Evolutionary conservation across 2,329 filamentous ascomycete genomes (phyloP), one percentile per base, ranked within the genome.

Genomic region (Xylariaceae sp.): DNA sequence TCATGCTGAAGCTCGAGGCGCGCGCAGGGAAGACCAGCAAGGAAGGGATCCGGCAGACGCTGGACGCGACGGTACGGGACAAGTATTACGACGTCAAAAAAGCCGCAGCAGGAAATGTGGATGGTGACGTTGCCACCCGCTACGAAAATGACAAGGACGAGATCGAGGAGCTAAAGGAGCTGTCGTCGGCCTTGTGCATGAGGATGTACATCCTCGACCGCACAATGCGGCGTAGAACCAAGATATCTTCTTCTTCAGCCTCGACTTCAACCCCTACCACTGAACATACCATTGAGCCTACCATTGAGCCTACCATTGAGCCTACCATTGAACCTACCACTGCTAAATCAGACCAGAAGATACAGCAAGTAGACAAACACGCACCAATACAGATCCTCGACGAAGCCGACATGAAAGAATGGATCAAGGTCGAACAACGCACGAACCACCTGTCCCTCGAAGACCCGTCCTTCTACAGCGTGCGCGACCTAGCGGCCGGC

Each of bases 1-100:
- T 53, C 33, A 18, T 57, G n/a, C 45, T 59, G 2, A 59, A 59
- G 35, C 38, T 59, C 11, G 54, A 59, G 35, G 53, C 47, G 8
- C 51, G 55, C 12, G 42, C 53, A 7, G 47, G 50, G 6, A 54
- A 54, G 17, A 40, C 50, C 4, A 51, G 51, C 9, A 58, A 59
- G 7, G 52, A 59, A 23, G 51, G 50, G 0, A 54, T 59, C 15
- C 44, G 54, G 12, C 49, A 50, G 15, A 56, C 56, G 1, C 48
- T 59, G 3, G 57, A 59, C 35, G 51, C 53, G 0, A 58, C 53
- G 4, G 47, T 53, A 2, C 28, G 30, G 1, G 46, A 54, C 14
- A 38, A 23, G 15, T 33, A 40, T 5, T 41, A 49, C 31, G 34
- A 43, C 6, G 11, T 7, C 7, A 24, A 24, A 24, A 11, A 24